phyloP scores from a whole-genome alignment of 352 stramenopile species.

The Globisporangium polare region DNA sequence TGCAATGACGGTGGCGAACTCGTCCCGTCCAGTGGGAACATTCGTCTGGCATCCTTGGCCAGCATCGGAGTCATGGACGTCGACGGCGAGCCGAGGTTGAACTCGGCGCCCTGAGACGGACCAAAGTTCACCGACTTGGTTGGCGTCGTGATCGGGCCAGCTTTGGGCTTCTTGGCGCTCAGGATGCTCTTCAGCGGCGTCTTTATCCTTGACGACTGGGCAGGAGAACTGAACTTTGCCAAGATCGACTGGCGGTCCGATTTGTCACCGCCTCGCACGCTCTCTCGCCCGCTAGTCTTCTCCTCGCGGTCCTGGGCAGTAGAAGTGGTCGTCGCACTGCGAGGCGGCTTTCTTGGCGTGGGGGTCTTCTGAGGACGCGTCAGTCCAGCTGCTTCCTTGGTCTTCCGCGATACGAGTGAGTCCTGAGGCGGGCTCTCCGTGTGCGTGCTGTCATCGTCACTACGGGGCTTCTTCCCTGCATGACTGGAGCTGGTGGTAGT shows the following conservation, averaged over 20 bases:
- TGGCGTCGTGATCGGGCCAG: slow-evolving; percentile 44
- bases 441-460: neutral
- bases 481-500: slow-evolving; percentile 5
- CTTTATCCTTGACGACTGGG: slow-evolving; percentile 19
- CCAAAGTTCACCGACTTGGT: slow-evolving; percentile 86
- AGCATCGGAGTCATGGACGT: slow-evolving; percentile 87
- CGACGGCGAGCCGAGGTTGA: slow-evolving; percentile 72
- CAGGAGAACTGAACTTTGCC: slow-evolving; percentile 13
- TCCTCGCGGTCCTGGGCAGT: neutral
- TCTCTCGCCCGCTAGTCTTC: neutral
- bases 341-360: slow-evolving; percentile 13
- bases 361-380: slow-evolving; percentile 17
- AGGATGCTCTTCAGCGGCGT: slow-evolving; percentile 73
- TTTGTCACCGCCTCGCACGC: neutral
- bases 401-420: slow-evolving; percentile 10
- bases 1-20: slow-evolving; percentile 17
- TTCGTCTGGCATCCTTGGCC: slow-evolving; percentile 44
- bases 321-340: neutral
- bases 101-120: slow-evolving; percentile 70
- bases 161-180: slow-evolving; percentile 59
- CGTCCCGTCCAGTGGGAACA: slow-evolving; percentile 60
- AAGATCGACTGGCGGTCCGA: slow-evolving; percentile 9
- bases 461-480: slow-evolving; percentile 10
- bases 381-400: slow-evolving; percentile 11
- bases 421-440: slow-evolving; percentile 14